Evolutionary conservation across 805 yeast species (phyloP).

Genomic region (Scheffersomyces spartinae): DNA sequence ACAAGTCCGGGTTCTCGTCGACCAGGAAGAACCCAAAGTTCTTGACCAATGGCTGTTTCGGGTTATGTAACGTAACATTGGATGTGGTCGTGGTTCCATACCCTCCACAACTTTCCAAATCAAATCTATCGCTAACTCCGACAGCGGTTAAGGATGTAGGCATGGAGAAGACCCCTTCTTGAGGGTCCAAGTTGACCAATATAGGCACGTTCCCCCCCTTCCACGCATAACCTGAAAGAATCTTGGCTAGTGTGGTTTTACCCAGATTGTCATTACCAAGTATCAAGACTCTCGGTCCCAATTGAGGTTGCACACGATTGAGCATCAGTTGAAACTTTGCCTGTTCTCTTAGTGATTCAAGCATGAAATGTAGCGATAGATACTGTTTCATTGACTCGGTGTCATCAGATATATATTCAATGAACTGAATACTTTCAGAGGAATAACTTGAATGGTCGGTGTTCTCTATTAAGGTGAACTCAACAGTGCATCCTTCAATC

Average conservation of each 20-base stretch:
- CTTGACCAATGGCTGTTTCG: constrained; percentile 83
- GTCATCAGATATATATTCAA: constrained; percentile 63
- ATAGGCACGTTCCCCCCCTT: constrained; percentile 60
- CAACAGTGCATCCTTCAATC: too few relatives aligned
- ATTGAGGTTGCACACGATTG: constrained; percentile 17
- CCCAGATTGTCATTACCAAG: constrained; percentile 70
- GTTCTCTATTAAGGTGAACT: too few relatives aligned
- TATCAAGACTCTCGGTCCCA: constrained; percentile 51
- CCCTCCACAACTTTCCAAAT: constrained; percentile 58
- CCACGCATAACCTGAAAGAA: constrained; percentile 62
- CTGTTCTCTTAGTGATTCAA: constrained; percentile 42
- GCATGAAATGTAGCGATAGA: constrained; percentile 61
- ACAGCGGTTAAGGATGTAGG: constrained; percentile 86
- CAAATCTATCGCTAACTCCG: constrained; percentile 69
- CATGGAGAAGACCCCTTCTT: constrained; percentile 52
- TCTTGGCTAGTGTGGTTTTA: constrained; percentile 64
- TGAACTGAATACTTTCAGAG: too few relatives aligned
- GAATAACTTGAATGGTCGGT: too few relatives aligned
- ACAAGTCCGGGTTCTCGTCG: constrained; percentile 45
- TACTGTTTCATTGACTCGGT: constrained; percentile 53
- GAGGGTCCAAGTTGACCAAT: constrained; percentile 70
- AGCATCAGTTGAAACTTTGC: constrained; percentile 11
- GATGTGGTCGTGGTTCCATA: constrained; percentile 67
- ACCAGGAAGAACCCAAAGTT: constrained; percentile 61
- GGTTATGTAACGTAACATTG: constrained; percentile 66